Evolutionary conservation across 805 yeast genomes (phyloP).

Genomic region (Candida takata): DNA sequence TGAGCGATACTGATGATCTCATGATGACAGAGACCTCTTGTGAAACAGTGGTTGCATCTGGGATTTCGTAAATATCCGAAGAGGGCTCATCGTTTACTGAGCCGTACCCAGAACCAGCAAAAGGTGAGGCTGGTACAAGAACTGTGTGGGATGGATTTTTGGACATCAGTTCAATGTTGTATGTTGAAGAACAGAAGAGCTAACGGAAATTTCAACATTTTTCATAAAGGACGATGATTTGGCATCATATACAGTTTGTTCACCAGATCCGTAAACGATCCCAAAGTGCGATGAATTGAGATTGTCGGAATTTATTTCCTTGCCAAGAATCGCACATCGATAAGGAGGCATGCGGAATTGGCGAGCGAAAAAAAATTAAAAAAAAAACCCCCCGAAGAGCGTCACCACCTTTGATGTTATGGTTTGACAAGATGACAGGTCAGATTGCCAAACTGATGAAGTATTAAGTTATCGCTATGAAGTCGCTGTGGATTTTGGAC

Average conservation of each 20-base stretch:
- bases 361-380: too few relatives aligned
- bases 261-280: not conserved
- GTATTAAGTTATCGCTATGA: too few relatives aligned
- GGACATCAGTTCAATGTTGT: too few relatives aligned
- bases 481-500: too few relatives aligned
- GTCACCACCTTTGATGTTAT: too few relatives aligned
- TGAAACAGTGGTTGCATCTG: not conserved
- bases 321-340: not conserved
- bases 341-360: not conserved
- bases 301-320: not conserved
- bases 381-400: too few relatives aligned
- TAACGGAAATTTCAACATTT: too few relatives aligned
- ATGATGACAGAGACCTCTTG: conserved; percentile 28
- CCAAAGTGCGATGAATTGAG: not conserved
- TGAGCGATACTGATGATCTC: conserved; percentile 47
- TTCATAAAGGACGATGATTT: too few relatives aligned
- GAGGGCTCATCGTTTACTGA: not conserved
- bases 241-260: not conserved
- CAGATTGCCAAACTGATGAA: too few relatives aligned
- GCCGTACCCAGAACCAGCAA: not conserved
- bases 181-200: too few relatives aligned
- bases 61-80: too few relatives aligned
- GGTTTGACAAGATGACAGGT: too few relatives aligned
- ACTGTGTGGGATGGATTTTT: not conserved
- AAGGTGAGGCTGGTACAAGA: not conserved